Conservation (phyloP, 164 flowering plant genomes). For the Magnolia sinica region DNA sequence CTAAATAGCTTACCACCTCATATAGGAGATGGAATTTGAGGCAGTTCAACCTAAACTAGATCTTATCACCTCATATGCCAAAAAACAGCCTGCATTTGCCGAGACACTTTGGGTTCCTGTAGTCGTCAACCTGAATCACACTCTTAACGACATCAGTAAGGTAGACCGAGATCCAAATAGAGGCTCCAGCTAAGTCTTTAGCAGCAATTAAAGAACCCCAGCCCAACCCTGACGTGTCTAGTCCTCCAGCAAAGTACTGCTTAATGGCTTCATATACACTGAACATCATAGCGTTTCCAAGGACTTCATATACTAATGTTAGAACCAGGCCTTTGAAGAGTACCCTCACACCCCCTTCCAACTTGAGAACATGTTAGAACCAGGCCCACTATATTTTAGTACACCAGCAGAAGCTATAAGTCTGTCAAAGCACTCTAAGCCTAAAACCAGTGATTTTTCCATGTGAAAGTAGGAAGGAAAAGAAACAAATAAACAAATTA, state of each 20-base stretch:
- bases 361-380: conserved; percentile 79
- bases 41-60: conserved; percentile 67
- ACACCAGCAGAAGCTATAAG: conserved; percentile 37
- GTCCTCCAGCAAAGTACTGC: conserved; percentile 77
- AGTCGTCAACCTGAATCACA: conserved; percentile 85
- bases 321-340: conserved; percentile 89
- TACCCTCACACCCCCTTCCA: conserved; percentile 75
- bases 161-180: conserved; percentile 79
- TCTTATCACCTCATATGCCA: conserved; percentile 86
- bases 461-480: neutral
- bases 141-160: conserved; percentile 96
- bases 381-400: conserved; percentile 92
- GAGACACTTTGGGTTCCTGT: conserved; percentile 88
- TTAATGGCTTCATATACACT: conserved; percentile 83
- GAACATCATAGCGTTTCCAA: conserved; percentile 94
- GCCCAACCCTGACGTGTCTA: conserved; percentile 77
- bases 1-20: too few relatives aligned
- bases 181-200: conserved; percentile 89
- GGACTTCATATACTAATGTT: conserved; percentile 88
- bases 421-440: conserved; percentile 81
- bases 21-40: neutral
- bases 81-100: conserved; percentile 96
- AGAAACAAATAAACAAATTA: too few relatives aligned
- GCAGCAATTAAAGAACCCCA: conserved; percentile 74
- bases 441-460: conserved; percentile 57